Evolutionary conservation across 495 filamentous ascomycete species (phyloP).

Genomic region (Saxophila tyrrhenica): DNA sequence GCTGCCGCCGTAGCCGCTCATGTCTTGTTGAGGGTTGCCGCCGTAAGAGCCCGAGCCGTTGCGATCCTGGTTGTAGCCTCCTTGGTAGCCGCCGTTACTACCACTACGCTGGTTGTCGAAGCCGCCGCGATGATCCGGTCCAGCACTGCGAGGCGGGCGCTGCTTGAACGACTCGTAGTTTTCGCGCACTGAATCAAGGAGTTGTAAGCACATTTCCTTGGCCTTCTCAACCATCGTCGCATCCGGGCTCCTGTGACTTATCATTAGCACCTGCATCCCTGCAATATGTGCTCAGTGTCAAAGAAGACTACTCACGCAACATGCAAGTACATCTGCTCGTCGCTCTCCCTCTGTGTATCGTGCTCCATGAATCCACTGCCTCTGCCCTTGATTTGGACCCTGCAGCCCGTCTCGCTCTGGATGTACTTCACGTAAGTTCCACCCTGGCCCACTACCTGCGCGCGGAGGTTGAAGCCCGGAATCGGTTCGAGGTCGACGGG

Average conservation of each 20-base stretch:
- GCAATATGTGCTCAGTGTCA: neutral
- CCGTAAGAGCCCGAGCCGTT: conserved; percentile 19
- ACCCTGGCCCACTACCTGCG: conserved; percentile 87
- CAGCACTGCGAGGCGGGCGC: conserved; percentile 36
- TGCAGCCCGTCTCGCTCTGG: conserved; percentile 83
- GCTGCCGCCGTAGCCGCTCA: conserved; percentile 5
- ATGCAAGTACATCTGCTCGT: conserved; percentile 91
- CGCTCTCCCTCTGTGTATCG: conserved; percentile 71
- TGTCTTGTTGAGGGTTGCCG: conserved; percentile 10
- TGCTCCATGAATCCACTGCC: conserved; percentile 92
- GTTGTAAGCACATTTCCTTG: conserved; percentile 76
- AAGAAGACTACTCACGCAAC: conserved; percentile 59
- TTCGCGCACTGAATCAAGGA: conserved; percentile 69
- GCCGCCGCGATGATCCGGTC: conserved; percentile 25
- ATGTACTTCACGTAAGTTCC: conserved; percentile 96
- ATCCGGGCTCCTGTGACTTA: conserved; percentile 63
- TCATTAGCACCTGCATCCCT: neutral
- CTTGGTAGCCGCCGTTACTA: conserved; percentile 6
- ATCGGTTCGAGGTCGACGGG: conserved; percentile 81
- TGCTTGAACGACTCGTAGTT: conserved; percentile 85
- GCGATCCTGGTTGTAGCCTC: conserved; percentile 21
- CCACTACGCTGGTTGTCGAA: conserved; percentile 14
- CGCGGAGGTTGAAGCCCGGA: conserved; percentile 90
- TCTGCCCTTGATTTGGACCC: conserved; percentile 94
- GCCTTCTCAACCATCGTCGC: conserved; percentile 73